phyloP scores from a whole-genome alignment of 345 rosid genomes.

The Pugionium dolabratum region DNA sequence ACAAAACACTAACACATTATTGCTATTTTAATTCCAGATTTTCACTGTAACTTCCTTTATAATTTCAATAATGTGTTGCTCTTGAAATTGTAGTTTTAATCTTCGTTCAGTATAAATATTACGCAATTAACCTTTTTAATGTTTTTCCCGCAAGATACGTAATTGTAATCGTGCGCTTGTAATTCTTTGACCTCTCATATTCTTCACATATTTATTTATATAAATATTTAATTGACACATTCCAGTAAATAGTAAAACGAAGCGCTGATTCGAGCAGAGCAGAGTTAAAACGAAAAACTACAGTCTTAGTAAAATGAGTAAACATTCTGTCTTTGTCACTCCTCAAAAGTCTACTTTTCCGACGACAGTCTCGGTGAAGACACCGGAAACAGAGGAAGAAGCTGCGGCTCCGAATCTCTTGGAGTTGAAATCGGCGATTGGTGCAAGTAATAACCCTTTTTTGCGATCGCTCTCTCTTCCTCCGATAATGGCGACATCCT shows the following conservation, averaged over 20 bases:
- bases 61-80: neutral
- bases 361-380: conserved; percentile 73
- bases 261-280: conserved; percentile 4
- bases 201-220: conserved; percentile 2
- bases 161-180: neutral
- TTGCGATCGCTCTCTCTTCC: conserved; percentile 89
- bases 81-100: neutral
- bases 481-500: conserved; percentile 70
- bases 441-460: conserved; percentile 85
- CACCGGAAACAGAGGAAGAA: conserved; percentile 81
- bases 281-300: conserved; percentile 17
- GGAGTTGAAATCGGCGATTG: conserved; percentile 93
- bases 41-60: conserved; percentile 3
- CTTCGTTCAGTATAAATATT: neutral
- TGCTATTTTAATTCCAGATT: conserved; percentile 13
- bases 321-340: conserved; percentile 14
- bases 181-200: neutral
- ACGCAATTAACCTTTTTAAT: no score
- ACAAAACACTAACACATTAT: conserved; percentile 3
- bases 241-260: conserved; percentile 8
- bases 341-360: conserved; percentile 20
- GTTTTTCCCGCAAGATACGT: neutral
- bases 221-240: neutral
- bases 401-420: conserved; percentile 87
- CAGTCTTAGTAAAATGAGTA: conserved; percentile 27